Evolutionary conservation across 2,329 filamentous ascomycete genomes (phyloP), one percentile per base, ranked within the genome.

Genomic region (Aureobasidium sp.): DNA sequence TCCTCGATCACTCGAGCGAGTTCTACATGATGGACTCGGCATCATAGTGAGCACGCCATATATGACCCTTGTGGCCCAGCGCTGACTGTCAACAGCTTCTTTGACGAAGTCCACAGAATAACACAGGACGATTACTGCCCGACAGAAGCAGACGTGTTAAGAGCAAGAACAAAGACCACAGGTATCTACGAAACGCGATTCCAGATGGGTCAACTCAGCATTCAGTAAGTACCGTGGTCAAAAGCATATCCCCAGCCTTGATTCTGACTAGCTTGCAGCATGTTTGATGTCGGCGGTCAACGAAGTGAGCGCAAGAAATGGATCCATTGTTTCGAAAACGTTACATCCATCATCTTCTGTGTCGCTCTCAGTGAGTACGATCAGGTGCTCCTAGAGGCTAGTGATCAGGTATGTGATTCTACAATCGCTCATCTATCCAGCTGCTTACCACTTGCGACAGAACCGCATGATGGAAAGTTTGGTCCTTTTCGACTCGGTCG

Each of bases 401-500:
- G 90, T 76, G 97, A 93, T 72, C 94, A 97, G 82, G 92, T 94
- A 83, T 68, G 82, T 72, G 58, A 22, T 33, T 29, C 12, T 24
- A 37, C 42, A 29, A 45, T 33, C 50, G 17, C 22, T 19, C 19
- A 4, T 19, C n/a, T 19, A 53, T 19, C 9, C 12, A 35, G 44
- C 48, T 48, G 35, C 66, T 71, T 67, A 59, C 56, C 8, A 19
- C 9, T 14, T 15, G 15, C 14, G 50, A 45, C 68, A 96, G 91
- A 99, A 99, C 74, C 94, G 94, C 65, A 99, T 99, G 94, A 96
- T 97, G 91, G 94, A 99, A 76, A 96, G 91, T 71, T 76, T 99
- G 58, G 85, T 97, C 17, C 82, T 99, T 5, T 99, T 99, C 73
- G 94, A 99, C 76, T 97, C 93, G 1, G 94, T 99, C 5, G 94